Evolutionary conservation across 345 rosid genomes (phyloP), one percentile per base, ranked within the genome.

Genomic region (Murraya paniculata): DNA sequence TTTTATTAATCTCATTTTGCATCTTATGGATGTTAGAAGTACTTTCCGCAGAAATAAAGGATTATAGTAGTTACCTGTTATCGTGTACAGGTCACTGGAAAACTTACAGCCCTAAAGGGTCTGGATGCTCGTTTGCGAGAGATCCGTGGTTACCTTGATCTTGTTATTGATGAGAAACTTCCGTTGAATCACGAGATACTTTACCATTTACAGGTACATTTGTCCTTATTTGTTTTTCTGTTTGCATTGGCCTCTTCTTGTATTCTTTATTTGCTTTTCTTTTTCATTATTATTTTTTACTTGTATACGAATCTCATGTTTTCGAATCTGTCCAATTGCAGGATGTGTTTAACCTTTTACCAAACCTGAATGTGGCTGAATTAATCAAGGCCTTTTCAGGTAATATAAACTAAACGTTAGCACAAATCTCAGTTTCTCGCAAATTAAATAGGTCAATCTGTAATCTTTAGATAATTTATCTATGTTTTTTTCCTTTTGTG

Each of bases 331-430:
- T 33, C 16, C 24, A 65, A 50, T 56, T 82, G 57, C 72, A 95
- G 97, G 99, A 96, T 81, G 97, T 91, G 75, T 93, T 96, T 87
- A 94, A 92, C 91, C 87, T 94, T 62, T 91, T 92, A 56, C 99
- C 98, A 3, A 94, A 91, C 83, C 91, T 91, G 24, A 90, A 91
- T 10, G 89, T 91, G 24, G 41, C 79, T 60, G 95, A 91, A 68
- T 82, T 91, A 80, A 82, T 89, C 79, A 91, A 90, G 86, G 84
- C 92, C 38, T 91, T 96, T 80, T 92, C 98, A 79, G 99, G 99
- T 96, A 82, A 79, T 18, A 6, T 33, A 65, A 57, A 30, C 53
- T 11, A 14, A 30, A 74, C 33, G 27, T n/a, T 8, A 11, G 48
- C 22, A 2, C 5, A 33, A 33, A 5, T 78, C 19, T n/a, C 57